Evolutionary conservation across 441 rosid genomes (phyloP).

Genomic region (Bocquillonia castaneifolia): DNA sequence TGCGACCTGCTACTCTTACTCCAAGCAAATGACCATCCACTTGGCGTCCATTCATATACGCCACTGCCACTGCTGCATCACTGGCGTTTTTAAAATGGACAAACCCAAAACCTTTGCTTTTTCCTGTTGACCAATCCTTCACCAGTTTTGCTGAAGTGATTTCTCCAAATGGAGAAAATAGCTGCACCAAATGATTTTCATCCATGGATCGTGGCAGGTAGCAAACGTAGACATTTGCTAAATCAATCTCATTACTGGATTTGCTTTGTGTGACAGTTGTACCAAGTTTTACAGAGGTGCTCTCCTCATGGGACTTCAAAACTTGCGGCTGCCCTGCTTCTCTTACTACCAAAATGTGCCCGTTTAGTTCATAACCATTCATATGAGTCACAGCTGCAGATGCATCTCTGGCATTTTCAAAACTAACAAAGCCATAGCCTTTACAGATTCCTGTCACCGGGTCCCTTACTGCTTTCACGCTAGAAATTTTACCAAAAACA

Average conservation of each 20-base stretch:
- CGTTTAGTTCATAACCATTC: conserved; percentile 1
- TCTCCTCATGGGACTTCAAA: neutral
- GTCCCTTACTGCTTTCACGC: neutral
- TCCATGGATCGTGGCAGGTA: neutral
- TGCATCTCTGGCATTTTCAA: neutral
- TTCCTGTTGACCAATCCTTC: conserved; percentile 2
- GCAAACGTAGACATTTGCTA: neutral
- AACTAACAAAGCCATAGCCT: conserved; percentile 4
- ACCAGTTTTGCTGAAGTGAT: neutral
- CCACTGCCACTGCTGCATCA: conserved; percentile 1
- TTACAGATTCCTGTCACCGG: too few relatives aligned
- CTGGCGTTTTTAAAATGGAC: conserved; percentile 2
- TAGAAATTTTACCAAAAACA: conserved; percentile 1
- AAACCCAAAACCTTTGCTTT: neutral
- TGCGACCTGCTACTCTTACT: conserved; percentile 1
- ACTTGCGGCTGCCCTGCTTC: neutral
- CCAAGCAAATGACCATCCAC: conserved; percentile 5
- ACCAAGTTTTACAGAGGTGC: neutral
- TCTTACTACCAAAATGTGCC: neutral
- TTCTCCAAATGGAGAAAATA: conserved; percentile 11
- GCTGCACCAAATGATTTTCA: conserved; percentile 8
- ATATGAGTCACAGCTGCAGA: neutral
- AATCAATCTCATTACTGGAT: neutral
- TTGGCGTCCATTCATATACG: neutral
- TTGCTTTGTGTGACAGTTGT: neutral